These are phyloP conservation scores for Cordyceps farinosa DNA, from an alignment of 2,329 filamentous ascomycete species.

Conservation along the genomic window DNA sequence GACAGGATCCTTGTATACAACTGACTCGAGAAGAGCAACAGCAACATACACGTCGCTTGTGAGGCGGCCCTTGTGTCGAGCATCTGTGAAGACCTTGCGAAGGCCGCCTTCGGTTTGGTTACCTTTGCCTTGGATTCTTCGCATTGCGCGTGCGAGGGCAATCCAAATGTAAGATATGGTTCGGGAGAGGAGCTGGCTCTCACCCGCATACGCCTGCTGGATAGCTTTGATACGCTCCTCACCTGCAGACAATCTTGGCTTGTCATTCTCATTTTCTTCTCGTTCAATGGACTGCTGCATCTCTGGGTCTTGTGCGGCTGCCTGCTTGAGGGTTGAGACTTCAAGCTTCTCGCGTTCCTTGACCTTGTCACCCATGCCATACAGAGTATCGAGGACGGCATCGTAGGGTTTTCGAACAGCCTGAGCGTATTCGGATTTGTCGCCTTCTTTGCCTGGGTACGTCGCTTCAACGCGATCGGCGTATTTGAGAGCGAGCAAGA, in stretches of 20 bases:
- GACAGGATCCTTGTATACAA: constrained; percentile 91
- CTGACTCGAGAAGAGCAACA: constrained; percentile 87
- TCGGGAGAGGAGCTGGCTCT: constrained; percentile 72
- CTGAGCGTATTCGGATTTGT: constrained; percentile 71
- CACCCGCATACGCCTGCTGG: constrained; percentile 64
- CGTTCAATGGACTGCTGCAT: constrained; percentile 38
- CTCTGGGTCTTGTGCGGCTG: constrained; percentile 37
- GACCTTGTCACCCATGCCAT: constrained; percentile 73
- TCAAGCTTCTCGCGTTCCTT: constrained; percentile 61
- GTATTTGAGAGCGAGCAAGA: constrained; percentile 82
- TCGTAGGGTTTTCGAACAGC: constrained; percentile 82
- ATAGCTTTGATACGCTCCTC: constrained; percentile 62
- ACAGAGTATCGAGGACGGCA: constrained; percentile 79
- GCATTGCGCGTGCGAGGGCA: constrained; percentile 87
- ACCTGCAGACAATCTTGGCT: constrained; percentile 51
- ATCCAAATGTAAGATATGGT: constrained; percentile 95
- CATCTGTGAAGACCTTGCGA: constrained; percentile 84
- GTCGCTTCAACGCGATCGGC: constrained; percentile 83
- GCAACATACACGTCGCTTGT: constrained; percentile 95
- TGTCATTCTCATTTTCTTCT: constrained; percentile 50
- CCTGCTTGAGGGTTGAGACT: constrained; percentile 54
- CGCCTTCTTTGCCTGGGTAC: constrained; percentile 71
- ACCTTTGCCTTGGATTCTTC: constrained; percentile 85
- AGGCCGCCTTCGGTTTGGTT: constrained; percentile 66
- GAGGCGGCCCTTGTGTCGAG: constrained; percentile 79